Base-by-base conservation (phyloP, 495 filamentous ascomycete genomes). In the Daldinia caldariorum region DNA sequence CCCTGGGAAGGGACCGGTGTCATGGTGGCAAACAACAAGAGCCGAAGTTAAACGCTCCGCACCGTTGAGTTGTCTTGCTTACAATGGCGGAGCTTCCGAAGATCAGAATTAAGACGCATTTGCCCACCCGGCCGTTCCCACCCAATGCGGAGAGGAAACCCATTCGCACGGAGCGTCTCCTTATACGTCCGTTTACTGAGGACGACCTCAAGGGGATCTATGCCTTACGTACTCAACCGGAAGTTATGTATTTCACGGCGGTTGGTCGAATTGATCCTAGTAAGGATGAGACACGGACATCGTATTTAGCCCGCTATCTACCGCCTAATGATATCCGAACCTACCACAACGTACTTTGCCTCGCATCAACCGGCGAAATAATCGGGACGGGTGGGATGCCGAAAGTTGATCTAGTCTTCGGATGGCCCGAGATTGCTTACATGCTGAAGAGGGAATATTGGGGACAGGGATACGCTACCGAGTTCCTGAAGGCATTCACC, bases 221-320 rank as follows among this genome's bases (percentile, higher is more conserved):
- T 51, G 54, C 50, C 12, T 60, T 87, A 5, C 83, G 84, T 18
- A 80, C 70, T 22, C 82, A 86, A 71, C 79, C 81, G 4, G 83
- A 86, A 71, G 82, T 86, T 39, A 86, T 87, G 84, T 63, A 55
- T 20, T 85, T 77, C 76, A 83, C 83, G 4, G 20, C n/a, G 0
- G 13, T 50, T n/a, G 81, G 80, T 6, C 56, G 54, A 13, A 69
- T 77, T 9, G 85, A 86, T 61, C 32, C 59, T 7, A 67, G 75
- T 65, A 76, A 82, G 65, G 77, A 77, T 22, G 69, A 77, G 45
- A 83, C 83, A 20, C 77, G 76, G 16, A 73, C 71, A n/a, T 20
- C 16, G 1, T 71, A 75, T 8, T 74, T 80, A 34, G 70, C 69
- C 22, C 68, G 66, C 1, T 81, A 72, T 58, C 26, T 80, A 18